phyloP scores from a whole-genome alignment of 2,329 filamentous ascomycete genomes.

The Beauveria caledonica region DNA sequence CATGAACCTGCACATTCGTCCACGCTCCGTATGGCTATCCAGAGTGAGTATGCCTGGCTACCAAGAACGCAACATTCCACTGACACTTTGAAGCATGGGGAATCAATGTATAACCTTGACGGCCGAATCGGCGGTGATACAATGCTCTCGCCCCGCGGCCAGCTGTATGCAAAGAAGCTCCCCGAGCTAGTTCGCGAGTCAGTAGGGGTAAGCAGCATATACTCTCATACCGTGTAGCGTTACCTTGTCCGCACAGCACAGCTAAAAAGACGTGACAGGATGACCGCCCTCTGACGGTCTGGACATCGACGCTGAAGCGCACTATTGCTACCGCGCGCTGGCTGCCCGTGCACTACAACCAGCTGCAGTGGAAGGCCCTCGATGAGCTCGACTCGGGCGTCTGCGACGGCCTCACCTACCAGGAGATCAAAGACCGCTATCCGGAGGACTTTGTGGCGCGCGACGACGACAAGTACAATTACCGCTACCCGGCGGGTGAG shows the following conservation, averaged over 20 bases:
- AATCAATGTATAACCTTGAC: constrained; percentile 84
- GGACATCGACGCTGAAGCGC: constrained; percentile 59
- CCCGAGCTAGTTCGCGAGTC: constrained; percentile 79
- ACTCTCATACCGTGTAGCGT: constrained; percentile 19
- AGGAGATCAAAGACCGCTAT: constrained; percentile 83
- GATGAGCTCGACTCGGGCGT: constrained; percentile 96
- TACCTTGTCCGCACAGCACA: neutral
- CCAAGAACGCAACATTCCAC: neutral
- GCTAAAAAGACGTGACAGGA: constrained; percentile 30
- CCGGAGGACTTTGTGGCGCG: constrained; percentile 93
- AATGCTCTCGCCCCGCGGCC: constrained; percentile 73
- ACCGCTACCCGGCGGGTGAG: constrained; percentile 93
- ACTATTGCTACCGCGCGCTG: constrained; percentile 88
- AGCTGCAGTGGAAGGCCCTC: constrained; percentile 96
- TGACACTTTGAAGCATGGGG: constrained; percentile 60
- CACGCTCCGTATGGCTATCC: constrained; percentile 92
- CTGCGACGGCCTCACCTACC: constrained; percentile 93
- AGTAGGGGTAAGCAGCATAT: constrained; percentile 58
- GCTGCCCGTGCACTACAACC: constrained; percentile 75
- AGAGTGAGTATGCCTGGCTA: constrained; percentile 48
- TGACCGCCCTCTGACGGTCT: constrained; percentile 52
- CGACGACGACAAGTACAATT: constrained; percentile 99
- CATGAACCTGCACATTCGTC: constrained; percentile 97
- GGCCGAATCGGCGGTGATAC: constrained; percentile 93
- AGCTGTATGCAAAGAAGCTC: constrained; percentile 77